Conservation (phyloP, 768 basidiomycete species). For the Leccinellum rugosiceps region DNA sequence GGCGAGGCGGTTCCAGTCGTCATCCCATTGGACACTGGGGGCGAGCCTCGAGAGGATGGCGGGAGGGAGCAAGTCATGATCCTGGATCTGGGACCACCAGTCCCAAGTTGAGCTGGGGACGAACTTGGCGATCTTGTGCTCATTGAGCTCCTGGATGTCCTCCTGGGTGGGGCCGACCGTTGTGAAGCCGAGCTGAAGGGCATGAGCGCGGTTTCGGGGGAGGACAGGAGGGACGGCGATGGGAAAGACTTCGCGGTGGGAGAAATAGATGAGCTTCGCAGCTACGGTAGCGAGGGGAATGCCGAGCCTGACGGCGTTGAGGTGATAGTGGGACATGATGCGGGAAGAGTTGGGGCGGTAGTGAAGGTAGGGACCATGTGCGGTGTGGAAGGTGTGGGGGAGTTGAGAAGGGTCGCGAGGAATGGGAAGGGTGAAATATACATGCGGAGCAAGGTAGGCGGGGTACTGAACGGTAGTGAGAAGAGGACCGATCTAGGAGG, state of each 20-base stretch:
- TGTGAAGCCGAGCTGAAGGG: conserved; percentile 21
- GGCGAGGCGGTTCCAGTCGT: conserved; percentile 54
- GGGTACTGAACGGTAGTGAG: conserved; percentile 43
- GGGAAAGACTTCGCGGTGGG: conserved; percentile 49
- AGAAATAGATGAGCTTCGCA: conserved; percentile 62
- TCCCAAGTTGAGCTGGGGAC: conserved; percentile 12
- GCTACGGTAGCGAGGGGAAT: conserved; percentile 51
- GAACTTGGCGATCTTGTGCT: conserved; percentile 36
- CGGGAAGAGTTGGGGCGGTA: conserved; percentile 39
- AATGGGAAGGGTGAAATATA: conserved; percentile 57
- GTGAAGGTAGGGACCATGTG: conserved; percentile 47
- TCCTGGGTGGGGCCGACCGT: conserved; percentile 47
- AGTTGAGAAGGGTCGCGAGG: conserved; percentile 10
- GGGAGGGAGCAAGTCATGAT: conserved; percentile 19
- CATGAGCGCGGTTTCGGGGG: conserved; percentile 31
- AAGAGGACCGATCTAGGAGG: not conserved
- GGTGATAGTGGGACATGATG: conserved; percentile 28
- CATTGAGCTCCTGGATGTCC: conserved; percentile 59
- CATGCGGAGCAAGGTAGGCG: conserved; percentile 55
- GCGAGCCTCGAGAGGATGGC: conserved; percentile 26
- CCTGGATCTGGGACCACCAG: conserved; percentile 20
- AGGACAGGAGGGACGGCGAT: conserved; percentile 42
- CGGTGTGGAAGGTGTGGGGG: conserved; percentile 32
- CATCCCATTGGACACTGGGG: conserved; percentile 49
- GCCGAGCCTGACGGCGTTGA: conserved; percentile 23